phyloP scores from a whole-genome alignment of 768 basidiomycete species.

The Tulasnella sp. region DNA sequence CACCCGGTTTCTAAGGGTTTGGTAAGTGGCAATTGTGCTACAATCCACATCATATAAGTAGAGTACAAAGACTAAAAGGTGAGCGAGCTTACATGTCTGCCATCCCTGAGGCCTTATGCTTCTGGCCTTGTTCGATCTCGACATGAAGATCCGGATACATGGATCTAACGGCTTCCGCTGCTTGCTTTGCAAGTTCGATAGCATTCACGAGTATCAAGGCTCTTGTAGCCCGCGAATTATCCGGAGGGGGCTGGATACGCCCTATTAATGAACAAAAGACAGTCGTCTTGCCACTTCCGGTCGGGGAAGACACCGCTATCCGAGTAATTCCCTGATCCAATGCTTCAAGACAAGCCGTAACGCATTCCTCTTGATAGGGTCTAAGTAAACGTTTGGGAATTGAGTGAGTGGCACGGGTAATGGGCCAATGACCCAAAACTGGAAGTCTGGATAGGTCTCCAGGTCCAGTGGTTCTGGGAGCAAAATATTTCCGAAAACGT shows the following conservation, averaged over 20 bases:
- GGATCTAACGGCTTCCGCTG: constrained; percentile 53
- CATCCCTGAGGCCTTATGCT: constrained; percentile 56
- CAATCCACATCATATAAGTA: not conserved
- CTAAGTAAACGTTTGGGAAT: constrained; percentile 32
- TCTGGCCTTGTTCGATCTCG: constrained; percentile 83
- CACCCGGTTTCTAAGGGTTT: constrained; percentile 60
- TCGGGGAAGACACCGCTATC: constrained; percentile 74
- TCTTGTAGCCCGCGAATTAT: constrained; percentile 35
- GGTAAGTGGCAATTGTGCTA: constrained; percentile 82
- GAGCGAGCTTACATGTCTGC: constrained; percentile 63
- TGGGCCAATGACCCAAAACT: too few relatives aligned
- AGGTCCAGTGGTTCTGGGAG: too few relatives aligned
- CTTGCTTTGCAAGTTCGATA: constrained; percentile 79
- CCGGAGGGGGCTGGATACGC: constrained; percentile 37
- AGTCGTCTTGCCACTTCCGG: constrained; percentile 79
- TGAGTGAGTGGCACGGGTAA: not conserved
- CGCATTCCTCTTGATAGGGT: constrained; percentile 80
- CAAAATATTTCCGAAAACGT: too few relatives aligned
- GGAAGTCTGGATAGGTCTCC: too few relatives aligned
- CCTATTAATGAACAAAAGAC: constrained; percentile 78
- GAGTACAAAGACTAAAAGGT: not conserved
- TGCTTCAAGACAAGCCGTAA: constrained; percentile 58
- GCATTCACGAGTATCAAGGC: constrained; percentile 81
- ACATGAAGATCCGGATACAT: constrained; percentile 63
- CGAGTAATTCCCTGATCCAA: constrained; percentile 52